Evolutionary conservation across 2,329 filamentous ascomycete genomes (phyloP).

Genomic region (Colletotrichum siamense): DNA sequence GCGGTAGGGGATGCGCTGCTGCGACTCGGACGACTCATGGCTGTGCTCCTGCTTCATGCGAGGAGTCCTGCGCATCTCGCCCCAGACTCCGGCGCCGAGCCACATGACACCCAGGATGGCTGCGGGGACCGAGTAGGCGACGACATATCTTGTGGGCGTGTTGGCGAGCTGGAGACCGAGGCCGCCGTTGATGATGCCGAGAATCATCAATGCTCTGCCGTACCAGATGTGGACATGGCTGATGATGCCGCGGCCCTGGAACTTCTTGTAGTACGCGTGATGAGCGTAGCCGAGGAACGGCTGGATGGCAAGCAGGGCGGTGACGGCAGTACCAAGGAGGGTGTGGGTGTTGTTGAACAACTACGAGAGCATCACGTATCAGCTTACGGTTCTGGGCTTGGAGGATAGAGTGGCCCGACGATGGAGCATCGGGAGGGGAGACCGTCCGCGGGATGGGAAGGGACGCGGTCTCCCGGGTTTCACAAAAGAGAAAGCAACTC

Average conservation of each 20-base stretch:
- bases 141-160: conserved; percentile 44
- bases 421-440: neutral
- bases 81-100: conserved; percentile 28
- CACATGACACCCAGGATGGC: conserved; percentile 55
- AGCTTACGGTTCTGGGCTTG: neutral
- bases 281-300: conserved; percentile 64
- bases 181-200: conserved; percentile 69
- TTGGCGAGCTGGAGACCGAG: conserved; percentile 60
- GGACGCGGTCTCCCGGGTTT: neutral
- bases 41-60: conserved; percentile 18
- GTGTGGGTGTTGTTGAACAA: conserved; percentile 60
- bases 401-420: neutral
- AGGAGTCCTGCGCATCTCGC: conserved; percentile 1
- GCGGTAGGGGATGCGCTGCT: conserved; percentile 18
- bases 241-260: conserved; percentile 52
- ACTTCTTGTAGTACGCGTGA: conserved; percentile 57
- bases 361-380: conserved; percentile 37
- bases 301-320: conserved; percentile 61
- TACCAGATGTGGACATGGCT: conserved; percentile 68
- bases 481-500: conserved; percentile 30
- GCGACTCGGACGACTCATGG: conserved; percentile 11
- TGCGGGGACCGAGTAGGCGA: conserved; percentile 62
- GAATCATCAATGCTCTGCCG: conserved; percentile 60
- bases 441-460: neutral
- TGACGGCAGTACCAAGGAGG: conserved; percentile 59